Evolutionary conservation across 768 basidiomycete genomes (phyloP), one percentile per base, ranked within the genome.

Genomic region (Boletus speciosus): DNA sequence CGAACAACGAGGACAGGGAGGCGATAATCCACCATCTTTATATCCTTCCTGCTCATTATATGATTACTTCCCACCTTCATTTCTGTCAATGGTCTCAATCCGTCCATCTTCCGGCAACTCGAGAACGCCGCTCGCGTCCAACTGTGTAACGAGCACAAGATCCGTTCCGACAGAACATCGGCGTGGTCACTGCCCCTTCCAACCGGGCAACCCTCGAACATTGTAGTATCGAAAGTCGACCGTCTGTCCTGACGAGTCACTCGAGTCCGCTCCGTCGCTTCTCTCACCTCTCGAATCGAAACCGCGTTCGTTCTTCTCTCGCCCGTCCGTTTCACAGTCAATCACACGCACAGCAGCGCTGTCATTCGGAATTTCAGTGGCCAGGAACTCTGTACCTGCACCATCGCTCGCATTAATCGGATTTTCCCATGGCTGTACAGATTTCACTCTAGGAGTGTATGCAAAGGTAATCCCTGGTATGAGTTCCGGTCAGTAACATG

Each of bases 141-240:
- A 23, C 25, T 27, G 6, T 27, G 25, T 27, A 27, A 27, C 25
- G 5, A 27, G 6, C 25, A 27, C 25, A 27, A 27, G 25, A 52
- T 58, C 56, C 56, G 56, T 58, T 44, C 56, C 56, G 44, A 57
- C 19, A 23, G 4, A 15, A 16, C 2, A 23, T 4, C 3, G 27
- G 19, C 49, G 29, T 36, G 41, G 25, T 27, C 52, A 55, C 52
- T 27, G 45, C 34, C 27, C 19, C 23, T 39, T 23, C 42, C 25
- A 25, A 23, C 23, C 23, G 23, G 25, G 25, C 35, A 12, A 11
- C 9, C 25, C 25, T 25, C 25, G 25, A 27, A 27, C 6, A 27
- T 27, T 27, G 25, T 27, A 27, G 25, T 27, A 6, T 27, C 25
- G 25, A 27, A 27, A 27, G 25, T 25, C 4, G 25, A 4, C 25